These are phyloP conservation scores for Saturnispora dispora DNA, from an alignment of 805 yeast genomes.

Conservation along the genomic window DNA sequence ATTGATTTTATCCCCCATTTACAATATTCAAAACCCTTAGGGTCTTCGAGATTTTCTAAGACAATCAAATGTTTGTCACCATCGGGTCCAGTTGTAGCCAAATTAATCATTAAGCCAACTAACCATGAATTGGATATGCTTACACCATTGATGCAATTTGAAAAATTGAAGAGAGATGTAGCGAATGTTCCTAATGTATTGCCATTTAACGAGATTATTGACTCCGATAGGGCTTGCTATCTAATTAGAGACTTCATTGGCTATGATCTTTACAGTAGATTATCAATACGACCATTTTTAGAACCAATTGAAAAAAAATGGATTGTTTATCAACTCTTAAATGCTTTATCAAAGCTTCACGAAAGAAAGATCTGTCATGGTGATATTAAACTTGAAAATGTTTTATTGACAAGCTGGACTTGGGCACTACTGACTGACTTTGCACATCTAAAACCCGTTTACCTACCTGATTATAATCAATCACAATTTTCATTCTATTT, in stretches of 20 bases:
- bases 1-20: slow-evolving; percentile 68
- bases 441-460: slow-evolving; percentile 75
- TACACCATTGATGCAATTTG: slow-evolving; percentile 23
- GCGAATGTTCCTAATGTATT: slow-evolving; percentile 51
- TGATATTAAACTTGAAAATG: slow-evolving; percentile 85
- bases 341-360: slow-evolving; percentile 59
- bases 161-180: slow-evolving; percentile 32
- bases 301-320: slow-evolving; percentile 75
- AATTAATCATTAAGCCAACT: slow-evolving; percentile 70
- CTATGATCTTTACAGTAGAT: slow-evolving; percentile 77
- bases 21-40: slow-evolving; percentile 67
- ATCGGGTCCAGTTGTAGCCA: slow-evolving; percentile 66
- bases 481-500: slow-evolving; percentile 86
- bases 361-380: slow-evolving; percentile 63
- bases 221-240: slow-evolving; percentile 89
- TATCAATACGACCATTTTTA: slow-evolving; percentile 80
- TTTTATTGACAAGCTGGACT: slow-evolving; percentile 79
- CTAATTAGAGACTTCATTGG: slow-evolving; percentile 72
- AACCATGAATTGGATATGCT: slow-evolving; percentile 29
- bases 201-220: slow-evolving; percentile 66
- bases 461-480: slow-evolving; percentile 87
- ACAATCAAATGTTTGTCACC: slow-evolving; percentile 73
- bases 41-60: slow-evolving; percentile 77
- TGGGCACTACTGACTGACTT: slow-evolving; percentile 81
- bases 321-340: slow-evolving; percentile 71